phyloP scores from a whole-genome alignment of 1,284 basidiomycete genomes.

The Malassezia equina region DNA sequence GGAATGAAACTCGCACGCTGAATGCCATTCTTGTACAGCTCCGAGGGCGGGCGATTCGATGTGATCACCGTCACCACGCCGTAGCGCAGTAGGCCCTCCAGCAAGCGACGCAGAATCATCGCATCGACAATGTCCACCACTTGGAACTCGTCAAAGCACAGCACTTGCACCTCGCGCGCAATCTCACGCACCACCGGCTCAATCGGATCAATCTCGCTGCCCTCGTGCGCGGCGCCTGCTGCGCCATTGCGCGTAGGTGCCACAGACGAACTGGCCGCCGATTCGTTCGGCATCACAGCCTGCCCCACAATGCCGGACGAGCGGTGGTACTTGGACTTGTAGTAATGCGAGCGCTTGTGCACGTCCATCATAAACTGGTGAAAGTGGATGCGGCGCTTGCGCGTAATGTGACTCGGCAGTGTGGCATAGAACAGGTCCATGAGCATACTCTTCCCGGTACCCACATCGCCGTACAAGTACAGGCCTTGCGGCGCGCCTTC shows the following conservation, averaged over 20 bases:
- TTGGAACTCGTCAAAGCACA: constrained; percentile 99
- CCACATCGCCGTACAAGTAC: constrained; percentile 95
- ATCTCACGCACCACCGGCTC: constrained; percentile 78
- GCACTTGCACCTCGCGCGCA: constrained; percentile 58
- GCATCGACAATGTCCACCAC: constrained; percentile 97
- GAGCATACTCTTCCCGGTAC: constrained; percentile 86
- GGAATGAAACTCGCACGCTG: constrained; percentile 93
- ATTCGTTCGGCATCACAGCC: constrained; percentile 25
- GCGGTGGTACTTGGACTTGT: constrained; percentile 39
- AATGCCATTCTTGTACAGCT: constrained; percentile 97
- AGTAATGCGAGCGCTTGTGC: constrained; percentile 77
- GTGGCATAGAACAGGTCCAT: constrained; percentile 94
- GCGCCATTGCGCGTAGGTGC: neutral
- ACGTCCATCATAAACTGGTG: constrained; percentile 90
- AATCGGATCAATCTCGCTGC: constrained; percentile 63
- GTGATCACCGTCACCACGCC: constrained; percentile 93
- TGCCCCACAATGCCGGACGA: constrained; percentile 39
- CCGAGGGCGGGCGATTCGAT: constrained; percentile 93
- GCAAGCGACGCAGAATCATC: constrained; percentile 83
- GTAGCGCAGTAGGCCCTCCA: constrained; percentile 72
- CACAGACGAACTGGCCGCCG: constrained; percentile 7
- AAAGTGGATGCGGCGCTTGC: constrained; percentile 84
- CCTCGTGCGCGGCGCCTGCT: constrained; percentile 11
- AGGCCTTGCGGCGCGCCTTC: constrained; percentile 68
- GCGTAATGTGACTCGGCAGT: constrained; percentile 62